A percentile compares a stretch with the other conserved stretches of the same genome.
These are phyloP conservation scores for Massariosphaeria phaeospora DNA, from an alignment of 495 filamentous ascomycete species.

Conservation along the genomic window DNA sequence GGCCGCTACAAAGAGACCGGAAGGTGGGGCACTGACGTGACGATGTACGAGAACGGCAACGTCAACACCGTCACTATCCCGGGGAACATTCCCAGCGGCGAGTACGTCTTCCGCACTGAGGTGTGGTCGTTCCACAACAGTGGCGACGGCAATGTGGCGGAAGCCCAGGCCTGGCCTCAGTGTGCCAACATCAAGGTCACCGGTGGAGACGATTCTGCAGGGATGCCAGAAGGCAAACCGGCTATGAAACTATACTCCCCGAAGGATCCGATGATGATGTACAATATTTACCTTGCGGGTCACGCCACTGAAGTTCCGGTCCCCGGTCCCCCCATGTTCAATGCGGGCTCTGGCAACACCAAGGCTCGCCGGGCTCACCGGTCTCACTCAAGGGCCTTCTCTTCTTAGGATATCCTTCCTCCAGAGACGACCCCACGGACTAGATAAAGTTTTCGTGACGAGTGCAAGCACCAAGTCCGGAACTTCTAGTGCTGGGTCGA, in stretches of 20 bases:
- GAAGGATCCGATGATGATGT: background rate
- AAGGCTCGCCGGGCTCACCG: background rate
- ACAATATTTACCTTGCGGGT: conserved; percentile 5
- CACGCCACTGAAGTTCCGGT: background rate
- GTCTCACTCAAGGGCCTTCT: conserved; percentile 2
- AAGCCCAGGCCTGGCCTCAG: conserved; percentile 5
- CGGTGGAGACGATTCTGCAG: background rate
- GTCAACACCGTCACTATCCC: conserved; percentile 4
- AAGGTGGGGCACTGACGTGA: conserved; percentile 4
- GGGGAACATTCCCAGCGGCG: conserved; percentile 5
- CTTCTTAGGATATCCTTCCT: background rate
- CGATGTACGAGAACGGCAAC: conserved; percentile 1
- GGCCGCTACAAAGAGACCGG: background rate
- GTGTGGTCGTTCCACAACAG: conserved; percentile 4
- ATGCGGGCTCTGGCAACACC: background rate
- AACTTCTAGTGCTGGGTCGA: background rate
- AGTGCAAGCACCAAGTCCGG: too few species aligned
- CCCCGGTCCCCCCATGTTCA: background rate
- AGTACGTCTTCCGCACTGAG: conserved; percentile 10
- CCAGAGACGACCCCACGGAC: too few species aligned
- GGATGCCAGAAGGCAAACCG: background rate
- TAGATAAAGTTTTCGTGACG: too few species aligned
- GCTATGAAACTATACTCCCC: conserved; percentile 1
- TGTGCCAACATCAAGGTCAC: conserved; percentile 9
- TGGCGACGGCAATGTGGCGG: background rate